A percentile compares a stretch with the other conserved stretches of the same genome.
Evolutionary conservation across 345 rosid species (phyloP).

Genomic region (Hibiscus trionum): DNA sequence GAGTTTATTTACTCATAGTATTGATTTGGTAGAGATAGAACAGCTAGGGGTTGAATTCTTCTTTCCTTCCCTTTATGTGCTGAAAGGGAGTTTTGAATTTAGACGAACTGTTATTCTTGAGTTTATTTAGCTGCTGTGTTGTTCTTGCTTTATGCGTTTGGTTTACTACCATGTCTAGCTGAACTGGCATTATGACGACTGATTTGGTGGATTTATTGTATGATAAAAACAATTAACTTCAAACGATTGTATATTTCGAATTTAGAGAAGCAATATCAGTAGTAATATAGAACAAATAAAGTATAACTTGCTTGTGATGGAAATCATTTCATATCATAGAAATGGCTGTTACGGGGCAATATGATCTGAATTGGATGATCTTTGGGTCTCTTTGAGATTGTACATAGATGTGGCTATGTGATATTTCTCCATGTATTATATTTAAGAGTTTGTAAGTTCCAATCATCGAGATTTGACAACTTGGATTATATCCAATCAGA

Average conservation of each 20-base stretch:
- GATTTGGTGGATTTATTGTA: neutral
- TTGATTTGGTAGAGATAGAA: neutral
- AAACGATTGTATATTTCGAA: neutral
- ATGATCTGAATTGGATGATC: neutral
- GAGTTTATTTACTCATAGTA: neutral
- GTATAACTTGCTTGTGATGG: neutral
- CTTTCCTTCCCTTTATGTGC: neutral
- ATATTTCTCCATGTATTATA: too few relatives aligned
- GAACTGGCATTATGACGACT: neutral
- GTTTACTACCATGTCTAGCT: neutral
- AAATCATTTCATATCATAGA: neutral
- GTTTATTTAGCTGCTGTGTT: neutral
- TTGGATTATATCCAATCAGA: neutral
- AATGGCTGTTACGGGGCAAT: neutral
- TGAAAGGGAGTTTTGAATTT: neutral
- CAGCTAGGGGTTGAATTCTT: neutral
- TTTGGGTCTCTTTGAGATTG: neutral
- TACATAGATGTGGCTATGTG: neutral
- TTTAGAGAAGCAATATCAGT: neutral
- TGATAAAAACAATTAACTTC: neutral
- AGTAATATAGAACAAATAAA: neutral
- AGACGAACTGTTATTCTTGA: neutral
- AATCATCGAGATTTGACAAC: neutral
- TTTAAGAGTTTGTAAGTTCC: neutral
- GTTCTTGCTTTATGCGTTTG: neutral